phyloP scores from a whole-genome alignment of 805 yeast genomes.

The Torulaspora franciscae region DNA sequence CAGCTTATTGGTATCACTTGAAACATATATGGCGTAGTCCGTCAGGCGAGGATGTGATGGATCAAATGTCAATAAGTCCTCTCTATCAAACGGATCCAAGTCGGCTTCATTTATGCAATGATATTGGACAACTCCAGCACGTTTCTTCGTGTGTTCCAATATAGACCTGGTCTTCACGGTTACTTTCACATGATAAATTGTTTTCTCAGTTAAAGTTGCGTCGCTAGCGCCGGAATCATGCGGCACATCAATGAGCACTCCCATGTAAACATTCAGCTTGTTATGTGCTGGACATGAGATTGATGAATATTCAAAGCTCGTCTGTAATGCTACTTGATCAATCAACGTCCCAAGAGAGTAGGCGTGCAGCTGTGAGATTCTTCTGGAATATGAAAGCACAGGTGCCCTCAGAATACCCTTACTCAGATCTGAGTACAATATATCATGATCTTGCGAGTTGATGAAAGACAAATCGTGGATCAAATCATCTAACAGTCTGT shows the following conservation, averaged over 20 bases:
- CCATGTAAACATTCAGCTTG: slow-evolving; percentile 34
- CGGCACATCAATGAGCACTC: slow-evolving; percentile 23
- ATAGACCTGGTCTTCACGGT: slow-evolving; percentile 32
- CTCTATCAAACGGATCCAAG: slow-evolving; percentile 34
- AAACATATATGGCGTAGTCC: slow-evolving; percentile 47
- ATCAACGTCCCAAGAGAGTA: slow-evolving; percentile 26
- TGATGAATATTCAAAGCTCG: slow-evolving; percentile 29
- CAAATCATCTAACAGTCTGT: slow-evolving; percentile 63
- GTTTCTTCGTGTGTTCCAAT: slow-evolving; percentile 29
- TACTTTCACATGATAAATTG: slow-evolving; percentile 36
- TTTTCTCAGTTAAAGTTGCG: slow-evolving; percentile 16
- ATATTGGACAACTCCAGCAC: slow-evolving; percentile 33
- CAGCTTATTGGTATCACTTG: slow-evolving; percentile 43
- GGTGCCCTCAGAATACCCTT: slow-evolving; percentile 32
- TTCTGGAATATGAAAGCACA: slow-evolving; percentile 32
- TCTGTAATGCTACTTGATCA: slow-evolving; percentile 32
- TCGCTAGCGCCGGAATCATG: slow-evolving; percentile 6
- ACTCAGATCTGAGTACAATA: slow-evolving; percentile 10
- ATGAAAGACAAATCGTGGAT: slow-evolving; percentile 41
- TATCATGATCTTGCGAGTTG: slow-evolving; percentile 12
- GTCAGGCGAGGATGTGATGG: slow-evolving; percentile 35
- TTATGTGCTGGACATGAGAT: slow-evolving; percentile 28
- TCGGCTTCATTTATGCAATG: slow-evolving; percentile 28
- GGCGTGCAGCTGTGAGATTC: slow-evolving; percentile 20
- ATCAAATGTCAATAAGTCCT: slow-evolving; percentile 23